phyloP scores from a whole-genome alignment of 106 monocot genomes.

The Triglochin maritima region DNA sequence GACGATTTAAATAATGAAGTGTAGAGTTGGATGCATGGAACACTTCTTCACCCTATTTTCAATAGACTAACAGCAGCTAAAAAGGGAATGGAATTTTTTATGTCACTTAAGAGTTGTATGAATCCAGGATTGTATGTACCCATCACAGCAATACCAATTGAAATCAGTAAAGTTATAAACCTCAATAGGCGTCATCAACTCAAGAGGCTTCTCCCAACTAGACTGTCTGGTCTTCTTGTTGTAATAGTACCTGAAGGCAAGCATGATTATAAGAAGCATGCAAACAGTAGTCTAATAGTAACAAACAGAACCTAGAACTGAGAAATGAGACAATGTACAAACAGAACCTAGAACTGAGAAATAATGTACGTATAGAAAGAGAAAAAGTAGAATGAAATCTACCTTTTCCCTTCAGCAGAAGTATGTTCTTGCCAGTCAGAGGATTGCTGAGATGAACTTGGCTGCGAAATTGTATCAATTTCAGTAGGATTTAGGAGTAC shows the following conservation, averaged over 20 bases:
- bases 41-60: too few species aligned
- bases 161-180: conserved; percentile 28
- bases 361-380: too few species aligned
- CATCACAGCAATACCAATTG: not conserved
- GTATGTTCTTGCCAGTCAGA: conserved; percentile 97
- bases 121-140: not conserved
- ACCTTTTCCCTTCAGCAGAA: conserved; percentile 90
- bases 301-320: not conserved
- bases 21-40: too few species aligned
- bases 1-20: too few species aligned
- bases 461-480: conserved; percentile 13
- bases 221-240: conserved; percentile 95
- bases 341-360: too few species aligned
- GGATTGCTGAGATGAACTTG: conserved; percentile 28
- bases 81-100: not conserved
- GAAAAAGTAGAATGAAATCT: not conserved
- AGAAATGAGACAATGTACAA: too few species aligned
- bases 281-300: not conserved
- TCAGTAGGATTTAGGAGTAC: not conserved
- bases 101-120: not conserved
- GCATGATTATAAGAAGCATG: too few species aligned
- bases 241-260: conserved; percentile 60
- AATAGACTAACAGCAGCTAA: too few species aligned
- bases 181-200: conserved; percentile 92
- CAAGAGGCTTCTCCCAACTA: conserved; percentile 93